Evolutionary conservation across 176 grass and related monocot species (phyloP), one percentile per base, ranked within the genome.

Genomic region (Ampelocalamus luodianensis): DNA sequence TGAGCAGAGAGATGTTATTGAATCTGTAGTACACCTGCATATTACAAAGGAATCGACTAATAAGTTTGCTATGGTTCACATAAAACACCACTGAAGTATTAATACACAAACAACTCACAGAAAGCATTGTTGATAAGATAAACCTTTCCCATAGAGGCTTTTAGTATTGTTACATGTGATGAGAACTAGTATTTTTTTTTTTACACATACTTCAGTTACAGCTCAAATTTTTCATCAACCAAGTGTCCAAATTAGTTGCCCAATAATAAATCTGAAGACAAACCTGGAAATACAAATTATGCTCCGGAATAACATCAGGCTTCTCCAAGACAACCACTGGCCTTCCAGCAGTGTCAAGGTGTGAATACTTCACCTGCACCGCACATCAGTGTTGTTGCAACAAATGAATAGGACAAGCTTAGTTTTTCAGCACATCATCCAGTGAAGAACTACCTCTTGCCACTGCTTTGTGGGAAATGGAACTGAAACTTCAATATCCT

Each of bases 261-360:
- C 12, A 23, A 18, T n/a, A 83, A 36, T 87, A 67, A 58, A 45
- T 82, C 45, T 56, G 26, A 73, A 17, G 13, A 68, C 40, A 74
- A 65, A 99, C 97, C 97, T 99, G 92, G 65, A 99, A 99, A 92
- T 96, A 87, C 23, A 96, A 70, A 79, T 96, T 99, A 88, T 96
- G 90, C 86, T 99, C 97, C 5, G 97, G 97, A 88, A 96, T 89
- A 87, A 99, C 93, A 90, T 92, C 91, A 84, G 76, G 74, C 72
- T 94, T 99, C 87, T 99, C 93, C 65, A 96, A 81, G 83, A 94
- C 86, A 26, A 92, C 64, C 67, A 99, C 97, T 68, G 93, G 93
- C 39, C 97, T 95, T 83, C 97, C 97, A 51, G 87, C 74, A 88
- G 92, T 94, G 62, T 99, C 97, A 78, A 99, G 93, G 59, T 99